phyloP scores from a whole-genome alignment of 176 grass and related monocot species.

The sorghum (Sorghum bicolor) region Sorghum_bicolor_NCBIv3 NC_012873.2:53215001-53215500 shows the following conservation, averaged over 20 bases:
- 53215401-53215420: conserved; percentile 11
- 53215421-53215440: conserved; percentile 10
- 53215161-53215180: background rate
- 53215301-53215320: background rate
- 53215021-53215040: background rate
- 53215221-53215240: background rate
- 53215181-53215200: background rate
- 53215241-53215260: background rate
- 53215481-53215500: background rate
- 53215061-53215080: background rate
- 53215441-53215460: background rate
- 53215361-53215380: conserved; percentile 3
- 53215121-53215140: background rate
- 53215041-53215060: background rate
- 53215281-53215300: background rate
- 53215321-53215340: background rate
- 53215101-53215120: background rate
- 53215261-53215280: background rate
- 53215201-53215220: background rate
- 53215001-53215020: background rate
- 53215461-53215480: conserved; percentile 2
- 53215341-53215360: background rate
- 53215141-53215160: background rate
- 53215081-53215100: background rate
- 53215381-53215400: conserved; percentile 17